Evolutionary conservation across 192 early-diverging fungal species (phyloP).

Genomic region (Coemansia sp.): DNA sequence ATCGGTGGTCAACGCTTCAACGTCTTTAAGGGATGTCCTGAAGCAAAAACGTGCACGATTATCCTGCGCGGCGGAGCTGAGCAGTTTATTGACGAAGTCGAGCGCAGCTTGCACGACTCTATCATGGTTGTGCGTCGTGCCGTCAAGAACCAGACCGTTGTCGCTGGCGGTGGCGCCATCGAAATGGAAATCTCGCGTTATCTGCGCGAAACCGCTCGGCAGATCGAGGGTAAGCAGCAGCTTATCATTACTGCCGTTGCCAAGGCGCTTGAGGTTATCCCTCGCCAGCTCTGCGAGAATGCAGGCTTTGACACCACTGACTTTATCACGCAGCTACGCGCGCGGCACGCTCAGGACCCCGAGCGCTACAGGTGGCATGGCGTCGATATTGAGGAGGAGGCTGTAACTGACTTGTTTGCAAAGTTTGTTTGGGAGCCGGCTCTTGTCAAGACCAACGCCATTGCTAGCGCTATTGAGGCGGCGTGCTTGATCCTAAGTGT

Average conservation of each 20-base stretch:
- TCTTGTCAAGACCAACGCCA: constrained; percentile 96
- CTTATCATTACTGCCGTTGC: constrained; percentile 93
- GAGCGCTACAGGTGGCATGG: constrained; percentile 82
- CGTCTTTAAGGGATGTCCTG: constrained; percentile 90
- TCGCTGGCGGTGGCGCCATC: constrained; percentile 96
- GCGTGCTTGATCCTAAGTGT: constrained; percentile 95
- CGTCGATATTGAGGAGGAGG: constrained; percentile 88
- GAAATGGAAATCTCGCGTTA: constrained; percentile 99
- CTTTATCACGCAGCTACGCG: constrained; percentile 94
- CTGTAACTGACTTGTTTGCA: constrained; percentile 85
- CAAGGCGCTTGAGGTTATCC: constrained; percentile 95
- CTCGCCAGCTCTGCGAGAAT: constrained; percentile 98
- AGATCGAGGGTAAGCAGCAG: constrained; percentile 98
- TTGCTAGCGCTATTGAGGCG: constrained; percentile 92
- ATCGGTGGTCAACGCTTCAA: constrained; percentile 98
- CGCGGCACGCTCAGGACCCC: constrained; percentile 70
- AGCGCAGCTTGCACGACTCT: constrained; percentile 96
- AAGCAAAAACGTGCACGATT: constrained; percentile 94
- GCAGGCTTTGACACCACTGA: constrained; percentile 99
- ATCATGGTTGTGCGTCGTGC: constrained; percentile 99
- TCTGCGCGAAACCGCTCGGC: constrained; percentile 86
- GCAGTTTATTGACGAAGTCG: constrained; percentile 99
- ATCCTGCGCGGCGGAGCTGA: constrained; percentile 97
- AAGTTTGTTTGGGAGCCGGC: constrained; percentile 99
- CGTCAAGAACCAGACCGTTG: constrained; percentile 94